phyloP scores from a whole-genome alignment of 1,284 basidiomycete genomes.

The Leccinum fuscescens region DNA sequence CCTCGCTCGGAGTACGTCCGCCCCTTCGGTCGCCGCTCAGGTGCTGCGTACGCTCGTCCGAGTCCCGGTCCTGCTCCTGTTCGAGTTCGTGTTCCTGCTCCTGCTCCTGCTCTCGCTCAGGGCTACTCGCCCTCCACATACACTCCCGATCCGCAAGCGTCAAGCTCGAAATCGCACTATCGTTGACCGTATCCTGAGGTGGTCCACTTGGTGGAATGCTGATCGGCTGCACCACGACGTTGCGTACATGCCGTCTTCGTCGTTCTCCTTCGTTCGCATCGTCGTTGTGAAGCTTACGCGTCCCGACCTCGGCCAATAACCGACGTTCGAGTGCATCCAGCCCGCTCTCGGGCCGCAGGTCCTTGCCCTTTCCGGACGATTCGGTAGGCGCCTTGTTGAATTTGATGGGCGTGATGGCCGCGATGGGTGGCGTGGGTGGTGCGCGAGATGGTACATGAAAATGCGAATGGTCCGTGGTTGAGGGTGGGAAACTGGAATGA shows the following conservation, averaged over 20 bases:
- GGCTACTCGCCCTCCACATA: constrained; percentile 13
- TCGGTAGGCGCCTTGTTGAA: constrained; percentile 31
- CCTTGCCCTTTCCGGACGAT: constrained; percentile 17
- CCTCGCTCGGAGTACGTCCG: constrained; percentile 33
- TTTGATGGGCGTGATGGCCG: constrained; percentile 44
- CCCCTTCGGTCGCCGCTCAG: constrained; percentile 35
- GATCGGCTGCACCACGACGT: constrained; percentile 41
- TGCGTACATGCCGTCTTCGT: constrained; percentile 46
- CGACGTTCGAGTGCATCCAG: constrained; percentile 63
- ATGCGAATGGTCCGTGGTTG: constrained; percentile 8
- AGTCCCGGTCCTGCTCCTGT: constrained; percentile 43
- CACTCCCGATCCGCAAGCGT: constrained; percentile 53
- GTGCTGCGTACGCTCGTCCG: constrained; percentile 50
- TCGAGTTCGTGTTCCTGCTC: background rate
- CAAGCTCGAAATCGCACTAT: constrained; percentile 73
- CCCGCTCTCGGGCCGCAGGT: constrained; percentile 40
- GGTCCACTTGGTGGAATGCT: constrained; percentile 40
- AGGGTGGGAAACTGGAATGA: constrained; percentile 13
- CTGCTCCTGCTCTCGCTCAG: constrained; percentile 22
- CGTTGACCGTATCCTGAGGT: constrained; percentile 48
- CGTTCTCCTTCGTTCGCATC: constrained; percentile 1
- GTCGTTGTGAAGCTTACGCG: constrained; percentile 44
- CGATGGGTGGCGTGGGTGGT: constrained; percentile 53
- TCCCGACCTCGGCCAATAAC: constrained; percentile 65
- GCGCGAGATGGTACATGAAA: constrained; percentile 15